These are phyloP conservation scores for Sporothrix protearum DNA, from an alignment of 2,329 filamentous ascomycete species.

Conservation along the genomic window DNA sequence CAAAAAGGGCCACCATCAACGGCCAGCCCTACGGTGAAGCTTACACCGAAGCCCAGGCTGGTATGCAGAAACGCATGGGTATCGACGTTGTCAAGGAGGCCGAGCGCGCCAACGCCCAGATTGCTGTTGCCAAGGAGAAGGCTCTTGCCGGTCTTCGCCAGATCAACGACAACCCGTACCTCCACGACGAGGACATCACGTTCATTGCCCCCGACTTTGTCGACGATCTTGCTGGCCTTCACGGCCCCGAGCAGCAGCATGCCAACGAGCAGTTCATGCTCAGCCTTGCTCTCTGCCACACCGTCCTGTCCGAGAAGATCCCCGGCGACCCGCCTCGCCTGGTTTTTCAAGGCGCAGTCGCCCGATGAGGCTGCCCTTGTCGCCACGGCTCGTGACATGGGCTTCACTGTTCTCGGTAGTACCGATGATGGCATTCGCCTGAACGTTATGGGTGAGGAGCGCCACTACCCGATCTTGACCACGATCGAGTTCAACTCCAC, in stretches of 20 bases:
- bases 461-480: slow-evolving; percentile 82
- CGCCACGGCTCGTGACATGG: slow-evolving; percentile 88
- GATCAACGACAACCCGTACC: slow-evolving; percentile 83
- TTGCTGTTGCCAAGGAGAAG: slow-evolving; percentile 68
- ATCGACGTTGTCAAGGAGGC: slow-evolving; percentile 80
- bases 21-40: slow-evolving; percentile 96
- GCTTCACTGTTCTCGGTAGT: slow-evolving; percentile 84
- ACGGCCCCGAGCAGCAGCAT: slow-evolving; percentile 69
- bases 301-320: slow-evolving; percentile 84
- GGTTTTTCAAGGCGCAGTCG: slow-evolving; percentile 90
- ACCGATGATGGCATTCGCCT: slow-evolving; percentile 76
- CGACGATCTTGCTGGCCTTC: slow-evolving; percentile 72
- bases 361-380: slow-evolving; percentile 95
- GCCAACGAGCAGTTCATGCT: slow-evolving; percentile 92
- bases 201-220: slow-evolving; percentile 91
- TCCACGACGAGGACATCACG: slow-evolving; percentile 84
- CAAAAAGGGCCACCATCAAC: slow-evolving; percentile 94
- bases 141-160: slow-evolving; percentile 71
- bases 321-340: slow-evolving; percentile 90
- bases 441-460: slow-evolving; percentile 82
- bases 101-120: slow-evolving; percentile 68
- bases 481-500: slow-evolving; percentile 97
- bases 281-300: slow-evolving; percentile 90
- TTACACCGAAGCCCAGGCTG: slow-evolving; percentile 93
- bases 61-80: slow-evolving; percentile 89